Conservation (phyloP, 805 yeast species). For the Lachancea lanzarotensis region DNA sequence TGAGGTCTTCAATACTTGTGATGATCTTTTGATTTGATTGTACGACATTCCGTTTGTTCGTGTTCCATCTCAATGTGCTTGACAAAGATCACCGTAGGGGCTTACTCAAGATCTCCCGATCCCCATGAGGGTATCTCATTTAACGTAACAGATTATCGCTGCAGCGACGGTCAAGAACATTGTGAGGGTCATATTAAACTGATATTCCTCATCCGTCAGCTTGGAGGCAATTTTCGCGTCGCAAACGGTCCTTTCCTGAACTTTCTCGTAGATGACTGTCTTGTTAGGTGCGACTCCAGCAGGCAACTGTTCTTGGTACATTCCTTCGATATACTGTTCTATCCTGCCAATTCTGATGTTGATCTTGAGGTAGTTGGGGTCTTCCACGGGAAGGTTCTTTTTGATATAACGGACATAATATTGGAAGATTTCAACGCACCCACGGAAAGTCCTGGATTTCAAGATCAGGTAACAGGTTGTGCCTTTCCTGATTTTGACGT, state of each 20-base stretch:
- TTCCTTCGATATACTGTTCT: slow-evolving; percentile 76
- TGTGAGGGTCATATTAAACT: slow-evolving; percentile 22
- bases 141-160: slow-evolving; percentile 9
- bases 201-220: slow-evolving; percentile 23
- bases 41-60: too few relatives aligned
- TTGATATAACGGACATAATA: slow-evolving; percentile 70
- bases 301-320: slow-evolving; percentile 63
- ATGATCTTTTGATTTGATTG: too few relatives aligned
- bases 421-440: slow-evolving; percentile 71
- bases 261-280: slow-evolving; percentile 34
- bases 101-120: neutral
- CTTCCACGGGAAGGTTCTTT: slow-evolving; percentile 68
- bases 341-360: slow-evolving; percentile 84
- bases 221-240: slow-evolving; percentile 31
- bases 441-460: slow-evolving; percentile 64
- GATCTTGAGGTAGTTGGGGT: slow-evolving; percentile 78
- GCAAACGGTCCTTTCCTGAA: slow-evolving; percentile 37
- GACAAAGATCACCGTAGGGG: too few relatives aligned
- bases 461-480: slow-evolving; percentile 72
- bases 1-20: too few relatives aligned
- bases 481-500: slow-evolving; percentile 88
- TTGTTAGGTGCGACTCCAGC: slow-evolving; percentile 40
- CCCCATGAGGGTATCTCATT: neutral
- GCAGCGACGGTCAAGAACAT: slow-evolving; percentile 17
- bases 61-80: too few relatives aligned